phyloP scores from a whole-genome alignment of 768 basidiomycete genomes.

The Sarcodon aspratus region DNA sequence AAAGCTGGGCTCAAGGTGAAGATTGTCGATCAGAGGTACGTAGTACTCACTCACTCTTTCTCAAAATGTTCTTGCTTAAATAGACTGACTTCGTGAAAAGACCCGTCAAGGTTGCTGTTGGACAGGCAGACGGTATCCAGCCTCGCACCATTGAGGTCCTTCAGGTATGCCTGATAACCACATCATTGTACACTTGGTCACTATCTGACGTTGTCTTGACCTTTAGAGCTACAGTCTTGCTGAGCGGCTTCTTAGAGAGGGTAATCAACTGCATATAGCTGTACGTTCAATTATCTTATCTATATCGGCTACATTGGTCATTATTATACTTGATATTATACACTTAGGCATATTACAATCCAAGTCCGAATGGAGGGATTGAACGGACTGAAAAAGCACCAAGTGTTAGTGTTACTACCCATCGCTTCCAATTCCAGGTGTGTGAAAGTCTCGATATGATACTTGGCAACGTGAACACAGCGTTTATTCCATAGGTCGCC shows the following conservation, averaged over 20 bases:
- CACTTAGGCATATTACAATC: constrained; percentile 65
- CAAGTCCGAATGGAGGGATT: constrained; percentile 45
- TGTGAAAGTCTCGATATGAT: no score
- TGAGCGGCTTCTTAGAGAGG: constrained; percentile 49
- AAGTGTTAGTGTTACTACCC: constrained; percentile 48
- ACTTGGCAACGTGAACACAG: neutral
- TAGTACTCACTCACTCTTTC: no score
- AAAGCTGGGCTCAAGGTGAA: constrained; percentile 23
- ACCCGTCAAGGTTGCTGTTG: constrained; percentile 25
- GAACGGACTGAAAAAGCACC: constrained; percentile 54
- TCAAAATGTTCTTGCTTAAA: no score
- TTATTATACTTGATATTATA: neutral
- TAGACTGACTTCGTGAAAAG: no score
- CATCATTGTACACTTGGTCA: neutral
- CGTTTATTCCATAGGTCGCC: constrained; percentile 28
- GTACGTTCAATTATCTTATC: constrained; percentile 27
- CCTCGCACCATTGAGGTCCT: constrained; percentile 43
- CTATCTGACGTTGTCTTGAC: neutral
- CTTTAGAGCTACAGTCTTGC: constrained; percentile 67
- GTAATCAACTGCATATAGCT: constrained; percentile 57
- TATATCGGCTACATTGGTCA: no score
- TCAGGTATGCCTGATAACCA: constrained; percentile 18
- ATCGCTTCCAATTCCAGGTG: constrained; percentile 66
- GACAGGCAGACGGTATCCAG: constrained; percentile 47
- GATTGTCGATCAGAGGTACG: constrained; percentile 31